Evolutionary conservation across 345 rosid species (phyloP).

Genomic region (Arabidopsis suecica): DNA sequence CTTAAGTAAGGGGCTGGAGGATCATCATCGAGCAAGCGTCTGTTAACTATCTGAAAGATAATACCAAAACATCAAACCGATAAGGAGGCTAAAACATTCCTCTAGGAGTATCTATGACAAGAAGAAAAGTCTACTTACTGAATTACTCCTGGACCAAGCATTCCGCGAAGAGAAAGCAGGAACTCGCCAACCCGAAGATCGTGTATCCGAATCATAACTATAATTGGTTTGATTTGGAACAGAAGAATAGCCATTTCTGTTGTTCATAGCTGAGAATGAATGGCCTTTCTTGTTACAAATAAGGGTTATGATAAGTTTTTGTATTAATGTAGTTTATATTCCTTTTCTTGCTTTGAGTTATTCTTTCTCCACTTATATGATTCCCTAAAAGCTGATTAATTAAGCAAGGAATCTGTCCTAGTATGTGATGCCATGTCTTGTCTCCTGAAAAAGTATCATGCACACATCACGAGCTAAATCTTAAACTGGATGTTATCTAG

Average conservation of each 20-base stretch:
- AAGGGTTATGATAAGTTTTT: not conserved
- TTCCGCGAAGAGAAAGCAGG: constrained; percentile 36
- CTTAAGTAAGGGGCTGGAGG: constrained; percentile 11
- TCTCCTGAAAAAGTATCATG: constrained; percentile 29
- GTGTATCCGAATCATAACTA: constrained; percentile 1
- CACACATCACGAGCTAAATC: not conserved
- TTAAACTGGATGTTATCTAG: constrained; percentile 22
- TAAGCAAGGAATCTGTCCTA: constrained; percentile 45
- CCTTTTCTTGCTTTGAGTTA: constrained; percentile 35
- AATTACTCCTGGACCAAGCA: constrained; percentile 35
- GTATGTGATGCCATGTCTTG: constrained; percentile 23
- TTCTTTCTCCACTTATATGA: constrained; percentile 45
- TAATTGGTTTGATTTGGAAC: constrained; percentile 22
- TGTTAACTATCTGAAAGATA: constrained; percentile 35
- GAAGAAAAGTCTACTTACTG: constrained; percentile 14
- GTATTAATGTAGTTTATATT: constrained; percentile 18
- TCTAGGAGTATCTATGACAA: not conserved
- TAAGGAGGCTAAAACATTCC: not conserved
- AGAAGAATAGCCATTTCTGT: constrained; percentile 26
- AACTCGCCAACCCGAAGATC: constrained; percentile 41
- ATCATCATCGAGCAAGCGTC: constrained; percentile 28
- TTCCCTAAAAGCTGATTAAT: constrained; percentile 19
- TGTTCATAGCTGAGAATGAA: constrained; percentile 38
- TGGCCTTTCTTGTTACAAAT: constrained; percentile 4
- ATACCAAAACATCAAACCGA: constrained; percentile 17